These are phyloP conservation scores for Suillus bovinus DNA, from an alignment of 768 basidiomycete species.

Conservation along the genomic window DNA sequence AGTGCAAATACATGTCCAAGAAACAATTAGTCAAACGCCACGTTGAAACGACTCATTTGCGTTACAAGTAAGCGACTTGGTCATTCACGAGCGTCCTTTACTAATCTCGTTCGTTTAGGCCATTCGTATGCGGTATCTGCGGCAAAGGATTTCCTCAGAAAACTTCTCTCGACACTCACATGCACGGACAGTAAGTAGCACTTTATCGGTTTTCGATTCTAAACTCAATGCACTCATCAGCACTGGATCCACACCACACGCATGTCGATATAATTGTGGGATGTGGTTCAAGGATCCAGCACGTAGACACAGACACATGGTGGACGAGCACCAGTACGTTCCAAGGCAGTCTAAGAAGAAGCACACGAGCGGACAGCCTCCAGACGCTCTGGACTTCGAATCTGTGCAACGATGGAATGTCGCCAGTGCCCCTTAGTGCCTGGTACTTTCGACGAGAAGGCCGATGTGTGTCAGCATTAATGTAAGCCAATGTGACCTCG, in stretches of 20 bases:
- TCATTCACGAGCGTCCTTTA: not conserved
- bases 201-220: slow-evolving; percentile 5
- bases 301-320: slow-evolving; percentile 60
- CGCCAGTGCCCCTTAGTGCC: slow-evolving; percentile 20
- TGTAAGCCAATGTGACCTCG: not conserved
- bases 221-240: slow-evolving; percentile 32
- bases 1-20: slow-evolving; percentile 48
- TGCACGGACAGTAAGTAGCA: slow-evolving; percentile 49
- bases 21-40: slow-evolving; percentile 73
- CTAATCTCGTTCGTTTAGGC: slow-evolving; percentile 36
- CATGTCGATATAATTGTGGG: slow-evolving; percentile 51
- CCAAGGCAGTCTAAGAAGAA: slow-evolving; percentile 48
- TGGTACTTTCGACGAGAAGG: not conserved
- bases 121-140: slow-evolving; percentile 53
- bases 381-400: slow-evolving; percentile 24
- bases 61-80: slow-evolving; percentile 49
- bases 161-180: slow-evolving; percentile 58
- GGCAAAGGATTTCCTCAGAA: slow-evolving; percentile 58
- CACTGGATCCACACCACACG: slow-evolving; percentile 56
- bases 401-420: slow-evolving; percentile 35
- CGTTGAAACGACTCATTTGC: slow-evolving; percentile 61
- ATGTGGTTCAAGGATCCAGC: slow-evolving; percentile 65
- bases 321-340: slow-evolving; percentile 49
- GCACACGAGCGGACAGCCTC: slow-evolving; percentile 36
- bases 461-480: not conserved